These are phyloP conservation scores for Cryptosporidium sp. DNA, from an alignment of 169 alveolate species.

Conservation along the genomic window DNA sequence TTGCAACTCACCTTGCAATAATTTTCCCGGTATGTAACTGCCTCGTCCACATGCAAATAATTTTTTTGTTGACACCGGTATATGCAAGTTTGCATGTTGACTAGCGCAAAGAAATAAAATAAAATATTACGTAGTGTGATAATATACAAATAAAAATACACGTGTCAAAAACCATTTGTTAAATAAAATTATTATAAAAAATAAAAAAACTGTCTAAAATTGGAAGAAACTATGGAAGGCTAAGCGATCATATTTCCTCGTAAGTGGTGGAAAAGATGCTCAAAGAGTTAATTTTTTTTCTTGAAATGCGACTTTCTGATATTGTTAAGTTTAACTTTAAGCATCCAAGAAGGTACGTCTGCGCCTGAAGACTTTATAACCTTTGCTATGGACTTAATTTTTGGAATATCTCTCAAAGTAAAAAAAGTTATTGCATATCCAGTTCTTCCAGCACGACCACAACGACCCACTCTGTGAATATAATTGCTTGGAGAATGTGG, in stretches of 20 bases:
- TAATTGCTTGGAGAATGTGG: slow-evolving; percentile 94
- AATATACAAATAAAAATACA: too few relatives aligned
- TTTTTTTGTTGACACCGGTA: slow-evolving; percentile 22
- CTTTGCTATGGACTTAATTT: slow-evolving; percentile 83
- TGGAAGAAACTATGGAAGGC: not conserved
- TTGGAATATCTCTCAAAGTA: slow-evolving; percentile 87
- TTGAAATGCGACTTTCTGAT: slow-evolving; percentile 26
- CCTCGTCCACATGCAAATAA: slow-evolving; percentile 18
- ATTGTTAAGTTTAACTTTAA: slow-evolving; percentile 52
- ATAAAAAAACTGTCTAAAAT: not conserved
- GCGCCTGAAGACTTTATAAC: slow-evolving; percentile 86
- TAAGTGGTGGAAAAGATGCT: not conserved
- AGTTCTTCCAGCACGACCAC: slow-evolving; percentile 96
- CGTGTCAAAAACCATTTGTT: not conserved
- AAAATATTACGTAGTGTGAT: not conserved
- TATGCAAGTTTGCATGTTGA: slow-evolving; percentile 7
- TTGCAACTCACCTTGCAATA: not conserved
- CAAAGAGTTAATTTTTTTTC: not conserved
- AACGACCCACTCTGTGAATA: slow-evolving; percentile 98
- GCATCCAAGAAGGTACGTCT: slow-evolving; percentile 90
- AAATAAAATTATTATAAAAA: not conserved
- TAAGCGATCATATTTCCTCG: not conserved
- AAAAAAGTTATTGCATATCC: slow-evolving; percentile 91
- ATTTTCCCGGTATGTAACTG: slow-evolving; percentile 7
- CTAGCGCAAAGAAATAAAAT: not conserved